phyloP scores from a whole-genome alignment of 2,329 filamentous ascomycete species.

The Hysterium pulicare region DNA sequence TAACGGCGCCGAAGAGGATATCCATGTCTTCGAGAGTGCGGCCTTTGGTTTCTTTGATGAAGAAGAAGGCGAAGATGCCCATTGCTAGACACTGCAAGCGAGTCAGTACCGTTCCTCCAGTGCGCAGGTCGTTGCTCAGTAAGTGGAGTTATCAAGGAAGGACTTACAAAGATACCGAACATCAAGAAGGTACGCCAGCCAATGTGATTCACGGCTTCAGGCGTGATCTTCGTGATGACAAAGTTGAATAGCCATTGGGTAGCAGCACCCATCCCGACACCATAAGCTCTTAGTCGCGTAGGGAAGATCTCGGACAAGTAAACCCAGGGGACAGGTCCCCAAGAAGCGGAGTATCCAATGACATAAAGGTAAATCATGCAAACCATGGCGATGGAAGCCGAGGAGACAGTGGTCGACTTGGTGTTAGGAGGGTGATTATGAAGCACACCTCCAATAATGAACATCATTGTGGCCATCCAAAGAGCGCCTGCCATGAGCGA shows the following conservation, averaged over 20 bases:
- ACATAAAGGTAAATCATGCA: conserved; percentile 70
- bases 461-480: conserved; percentile 66
- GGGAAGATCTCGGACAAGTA: conserved; percentile 66
- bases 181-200: conserved; percentile 14
- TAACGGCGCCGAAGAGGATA: conserved; percentile 55
- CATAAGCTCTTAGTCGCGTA: conserved; percentile 37
- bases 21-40: conserved; percentile 56
- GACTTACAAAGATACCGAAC: conserved; percentile 50
- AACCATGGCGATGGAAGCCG: conserved; percentile 65
- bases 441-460: conserved; percentile 54
- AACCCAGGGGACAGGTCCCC: conserved; percentile 71
- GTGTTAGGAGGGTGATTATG: conserved; percentile 32
- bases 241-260: conserved; percentile 36
- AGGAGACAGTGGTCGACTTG: conserved; percentile 23
- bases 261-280: conserved; percentile 33
- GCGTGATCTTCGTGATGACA: conserved; percentile 42
- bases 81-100: conserved; percentile 58
- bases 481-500: conserved; percentile 61
- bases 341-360: conserved; percentile 68
- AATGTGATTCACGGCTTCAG: conserved; percentile 38
- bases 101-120: conserved; percentile 66
- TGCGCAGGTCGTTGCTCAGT: too few species aligned
- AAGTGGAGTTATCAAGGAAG: conserved; percentile 60
- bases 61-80: conserved; percentile 44
- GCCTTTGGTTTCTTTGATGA: conserved; percentile 52